Evolutionary conservation across 1,284 basidiomycete species (phyloP).

Genomic region (Leccinum fuscescens): DNA sequence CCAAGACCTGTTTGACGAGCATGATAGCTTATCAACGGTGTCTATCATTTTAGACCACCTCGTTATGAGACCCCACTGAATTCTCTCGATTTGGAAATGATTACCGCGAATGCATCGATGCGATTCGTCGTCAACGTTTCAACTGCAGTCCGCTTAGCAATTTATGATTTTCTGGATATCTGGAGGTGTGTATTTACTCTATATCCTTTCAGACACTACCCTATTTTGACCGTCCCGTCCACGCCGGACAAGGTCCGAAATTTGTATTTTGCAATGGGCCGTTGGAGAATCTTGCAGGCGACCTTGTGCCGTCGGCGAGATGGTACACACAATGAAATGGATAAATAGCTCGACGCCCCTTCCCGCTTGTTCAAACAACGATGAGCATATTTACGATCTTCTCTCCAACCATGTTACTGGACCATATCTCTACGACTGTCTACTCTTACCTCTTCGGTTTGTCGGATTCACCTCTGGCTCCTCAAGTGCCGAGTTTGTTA

Average conservation of each 20-base stretch:
- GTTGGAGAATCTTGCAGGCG: neutral
- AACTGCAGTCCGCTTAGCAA: neutral
- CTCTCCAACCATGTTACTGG: neutral
- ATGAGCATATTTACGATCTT: neutral
- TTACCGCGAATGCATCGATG: neutral
- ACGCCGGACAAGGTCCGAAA: neutral
- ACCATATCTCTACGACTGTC: neutral
- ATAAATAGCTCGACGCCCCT: neutral
- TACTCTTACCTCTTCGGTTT: neutral
- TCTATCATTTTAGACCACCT: neutral
- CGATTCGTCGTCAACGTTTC: neutral
- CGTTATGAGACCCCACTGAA: neutral
- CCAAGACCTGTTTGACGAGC: neutral
- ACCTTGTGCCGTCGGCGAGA: neutral
- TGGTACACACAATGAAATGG: neutral
- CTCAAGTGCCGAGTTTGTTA: constrained; percentile 2
- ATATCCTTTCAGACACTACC: neutral
- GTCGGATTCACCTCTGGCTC: neutral
- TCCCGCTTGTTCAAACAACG: neutral
- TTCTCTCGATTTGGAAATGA: neutral
- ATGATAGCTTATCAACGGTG: neutral
- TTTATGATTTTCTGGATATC: neutral
- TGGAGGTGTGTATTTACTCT: neutral
- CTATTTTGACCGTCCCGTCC: neutral
- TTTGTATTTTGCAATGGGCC: neutral